Evolutionary conservation across 2,329 filamentous ascomycete species (phyloP).

Genomic region (Aureobasidium namibiae): DNA sequence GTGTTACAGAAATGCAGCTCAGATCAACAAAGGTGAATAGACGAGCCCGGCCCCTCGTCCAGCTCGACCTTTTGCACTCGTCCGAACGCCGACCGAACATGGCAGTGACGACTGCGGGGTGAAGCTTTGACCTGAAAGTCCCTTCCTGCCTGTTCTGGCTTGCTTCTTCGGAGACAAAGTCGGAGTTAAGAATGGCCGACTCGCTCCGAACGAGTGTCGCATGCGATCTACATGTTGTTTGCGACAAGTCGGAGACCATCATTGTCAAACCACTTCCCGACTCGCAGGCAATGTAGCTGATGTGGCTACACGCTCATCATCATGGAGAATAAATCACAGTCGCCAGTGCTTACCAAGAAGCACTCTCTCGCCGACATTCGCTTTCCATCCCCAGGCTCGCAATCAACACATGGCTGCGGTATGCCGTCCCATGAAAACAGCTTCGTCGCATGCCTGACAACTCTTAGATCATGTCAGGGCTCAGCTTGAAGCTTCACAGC

Average conservation of each 20-base stretch:
- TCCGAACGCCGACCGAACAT: constrained; percentile 2
- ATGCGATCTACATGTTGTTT: background rate
- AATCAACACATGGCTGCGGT: constrained; percentile 32
- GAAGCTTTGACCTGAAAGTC: background rate
- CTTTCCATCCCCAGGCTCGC: constrained; percentile 6
- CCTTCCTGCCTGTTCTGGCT: background rate
- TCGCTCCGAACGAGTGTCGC: background rate
- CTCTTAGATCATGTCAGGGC: constrained; percentile 61
- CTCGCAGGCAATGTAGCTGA: constrained; percentile 5
- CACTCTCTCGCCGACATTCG: constrained; percentile 17
- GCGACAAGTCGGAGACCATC: background rate
- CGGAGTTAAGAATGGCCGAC: constrained; percentile 5
- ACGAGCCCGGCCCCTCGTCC: too few relatives aligned
- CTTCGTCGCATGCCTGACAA: constrained; percentile 55
- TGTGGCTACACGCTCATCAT: background rate
- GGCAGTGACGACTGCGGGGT: background rate
- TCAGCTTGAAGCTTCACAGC: constrained; percentile 59
- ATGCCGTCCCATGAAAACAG: constrained; percentile 25
- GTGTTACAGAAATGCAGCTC: background rate
- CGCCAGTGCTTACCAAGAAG: constrained; percentile 35
- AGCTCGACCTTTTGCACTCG: background rate
- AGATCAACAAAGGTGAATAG: background rate
- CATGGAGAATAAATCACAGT: constrained; percentile 16
- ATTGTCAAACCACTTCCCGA: background rate
- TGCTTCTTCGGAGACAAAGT: background rate